Evolutionary conservation across 768 basidiomycete genomes (phyloP).

Genomic region (Daedalea quercina): DNA sequence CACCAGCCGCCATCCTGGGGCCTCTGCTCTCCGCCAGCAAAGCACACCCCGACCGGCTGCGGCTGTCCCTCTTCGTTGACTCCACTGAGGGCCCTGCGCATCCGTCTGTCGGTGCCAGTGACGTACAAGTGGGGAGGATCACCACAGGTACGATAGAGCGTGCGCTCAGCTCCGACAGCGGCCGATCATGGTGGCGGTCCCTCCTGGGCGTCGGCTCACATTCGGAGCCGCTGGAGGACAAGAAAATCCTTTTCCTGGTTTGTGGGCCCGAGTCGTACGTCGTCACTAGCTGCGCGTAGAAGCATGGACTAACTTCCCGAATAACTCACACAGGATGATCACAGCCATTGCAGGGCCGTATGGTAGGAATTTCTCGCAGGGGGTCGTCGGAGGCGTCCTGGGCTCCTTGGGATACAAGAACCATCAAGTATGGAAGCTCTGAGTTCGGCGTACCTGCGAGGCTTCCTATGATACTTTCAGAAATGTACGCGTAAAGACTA

Average conservation of each 20-base stretch:
- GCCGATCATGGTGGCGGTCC: slow-evolving; percentile 24
- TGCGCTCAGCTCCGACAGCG: slow-evolving; percentile 27
- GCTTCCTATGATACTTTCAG: too few relatives aligned
- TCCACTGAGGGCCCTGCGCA: slow-evolving; percentile 17
- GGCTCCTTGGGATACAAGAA: slow-evolving; percentile 55
- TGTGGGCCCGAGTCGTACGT: slow-evolving; percentile 79
- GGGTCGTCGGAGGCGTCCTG: slow-evolving; percentile 59
- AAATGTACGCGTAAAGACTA: too few relatives aligned
- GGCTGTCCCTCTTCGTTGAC: slow-evolving; percentile 60
- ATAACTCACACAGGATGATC: slow-evolving; percentile 53
- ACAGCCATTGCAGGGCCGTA: slow-evolving; percentile 67
- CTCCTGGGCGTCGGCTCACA: slow-evolving; percentile 13
- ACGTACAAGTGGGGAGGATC: slow-evolving; percentile 47
- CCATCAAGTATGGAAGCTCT: slow-evolving; percentile 68
- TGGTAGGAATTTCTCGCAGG: slow-evolving; percentile 72
- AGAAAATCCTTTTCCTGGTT: slow-evolving; percentile 58
- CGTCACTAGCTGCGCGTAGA: slow-evolving; percentile 2
- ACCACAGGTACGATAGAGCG: slow-evolving; percentile 40
- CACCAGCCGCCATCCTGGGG: slow-evolving; percentile 55
- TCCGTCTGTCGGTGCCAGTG: slow-evolving; percentile 12
- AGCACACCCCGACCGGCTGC: slow-evolving; percentile 48
- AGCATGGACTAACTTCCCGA: slow-evolving; percentile 3
- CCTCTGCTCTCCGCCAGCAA: slow-evolving; percentile 43
- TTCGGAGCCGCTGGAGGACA: slow-evolving; percentile 16
- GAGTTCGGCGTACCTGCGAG: too few relatives aligned